phyloP scores from a whole-genome alignment of 2,329 filamentous ascomycete species.

The Nemania sp. region DNA sequence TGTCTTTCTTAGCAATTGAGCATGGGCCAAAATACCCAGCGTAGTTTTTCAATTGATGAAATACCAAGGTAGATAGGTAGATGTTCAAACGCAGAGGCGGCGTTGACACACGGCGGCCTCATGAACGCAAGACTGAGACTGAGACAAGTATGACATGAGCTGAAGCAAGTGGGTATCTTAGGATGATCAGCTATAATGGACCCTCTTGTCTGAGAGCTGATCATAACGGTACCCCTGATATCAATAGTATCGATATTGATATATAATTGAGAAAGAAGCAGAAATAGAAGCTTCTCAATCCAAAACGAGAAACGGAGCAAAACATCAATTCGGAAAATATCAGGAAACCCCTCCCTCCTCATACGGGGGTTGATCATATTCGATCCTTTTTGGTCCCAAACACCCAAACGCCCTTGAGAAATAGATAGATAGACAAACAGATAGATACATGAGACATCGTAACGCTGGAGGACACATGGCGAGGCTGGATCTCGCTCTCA shows the following conservation, averaged over 20 bases:
- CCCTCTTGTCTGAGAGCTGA: not conserved
- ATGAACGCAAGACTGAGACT: not conserved
- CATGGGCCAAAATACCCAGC: slow-evolving; percentile 4
- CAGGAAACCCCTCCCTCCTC: slow-evolving; percentile 7
- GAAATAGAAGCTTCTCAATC: not conserved
- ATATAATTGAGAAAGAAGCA: not conserved
- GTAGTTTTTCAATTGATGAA: too few relatives aligned
- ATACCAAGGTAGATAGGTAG: too few relatives aligned
- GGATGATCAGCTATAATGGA: not conserved
- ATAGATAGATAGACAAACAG: too few relatives aligned
- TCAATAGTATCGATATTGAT: too few relatives aligned
- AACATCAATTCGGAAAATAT: slow-evolving; percentile 1
- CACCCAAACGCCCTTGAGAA: slow-evolving; percentile 15
- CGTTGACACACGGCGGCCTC: not conserved
- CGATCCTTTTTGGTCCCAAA: not conserved
- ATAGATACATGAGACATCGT: slow-evolving; percentile 27
- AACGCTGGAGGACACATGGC: not conserved
- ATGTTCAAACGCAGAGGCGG: not conserved
- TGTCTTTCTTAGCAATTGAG: slow-evolving; percentile 25
- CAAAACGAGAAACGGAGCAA: too few relatives aligned
- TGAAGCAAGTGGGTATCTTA: not conserved
- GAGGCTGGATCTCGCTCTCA: not conserved
- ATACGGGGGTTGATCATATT: slow-evolving; percentile 7
- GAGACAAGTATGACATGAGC: too few relatives aligned
- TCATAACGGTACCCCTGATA: not conserved